Evolutionary conservation across 345 rosid genomes (phyloP).

Genomic region (Durio zibethinus): DNA sequence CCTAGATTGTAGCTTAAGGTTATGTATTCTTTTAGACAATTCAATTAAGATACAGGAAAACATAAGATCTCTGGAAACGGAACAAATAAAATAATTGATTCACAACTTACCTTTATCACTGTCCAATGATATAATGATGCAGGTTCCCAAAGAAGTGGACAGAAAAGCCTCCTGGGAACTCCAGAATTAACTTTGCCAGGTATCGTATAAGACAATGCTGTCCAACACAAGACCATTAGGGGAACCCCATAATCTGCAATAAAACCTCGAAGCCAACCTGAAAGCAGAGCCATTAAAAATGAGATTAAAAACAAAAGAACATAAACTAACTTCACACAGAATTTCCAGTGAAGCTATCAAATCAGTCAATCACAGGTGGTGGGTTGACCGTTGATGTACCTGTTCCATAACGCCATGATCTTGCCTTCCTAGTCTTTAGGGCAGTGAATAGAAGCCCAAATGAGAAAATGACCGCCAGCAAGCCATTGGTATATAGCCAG

Average conservation of each 20-base stretch:
- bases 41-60: neutral
- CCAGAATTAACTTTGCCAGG: conserved; percentile 45
- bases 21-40: neutral
- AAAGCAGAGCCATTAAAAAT: neutral
- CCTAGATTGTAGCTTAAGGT: neutral
- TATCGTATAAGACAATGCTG: conserved; percentile 48
- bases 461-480: conserved; percentile 67
- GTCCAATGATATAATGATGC: conserved; percentile 74
- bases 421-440: conserved; percentile 60
- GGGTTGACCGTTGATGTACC: conserved; percentile 33
- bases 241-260: conserved; percentile 85
- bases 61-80: conserved; percentile 4
- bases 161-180: conserved; percentile 66
- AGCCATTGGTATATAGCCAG: conserved; percentile 65
- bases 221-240: conserved; percentile 67
- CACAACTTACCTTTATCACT: conserved; percentile 50
- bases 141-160: conserved; percentile 87
- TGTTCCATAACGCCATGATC: conserved; percentile 63
- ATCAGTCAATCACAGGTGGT: neutral
- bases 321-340: neutral
- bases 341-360: neutral
- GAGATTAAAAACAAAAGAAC: neutral
- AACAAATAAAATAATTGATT: neutral
- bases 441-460: conserved; percentile 54
- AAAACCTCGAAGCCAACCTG: conserved; percentile 69